Percentiles rank a stretch among this genome's conserved stretches.
Evolutionary conservation across 371 early-diverging fungal genomes (phyloP).

Genomic region (Blakeslea trispora): DNA sequence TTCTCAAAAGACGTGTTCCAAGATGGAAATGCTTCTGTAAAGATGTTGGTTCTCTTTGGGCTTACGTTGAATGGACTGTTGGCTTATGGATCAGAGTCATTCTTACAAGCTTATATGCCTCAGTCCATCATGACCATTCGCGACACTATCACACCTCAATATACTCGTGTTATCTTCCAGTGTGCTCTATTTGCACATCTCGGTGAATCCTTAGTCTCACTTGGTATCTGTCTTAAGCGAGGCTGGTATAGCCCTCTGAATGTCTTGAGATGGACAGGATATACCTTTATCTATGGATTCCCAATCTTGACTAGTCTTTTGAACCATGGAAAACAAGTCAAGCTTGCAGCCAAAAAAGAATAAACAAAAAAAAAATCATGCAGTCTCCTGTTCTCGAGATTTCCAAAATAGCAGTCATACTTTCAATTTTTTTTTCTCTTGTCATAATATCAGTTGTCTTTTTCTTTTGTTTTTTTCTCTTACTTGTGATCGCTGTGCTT

Average conservation of each 20-base stretch:
- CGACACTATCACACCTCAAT: conserved; percentile 8
- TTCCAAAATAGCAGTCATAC: no score
- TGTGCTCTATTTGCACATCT: conserved; percentile 20
- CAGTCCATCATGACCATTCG: conserved; percentile 18
- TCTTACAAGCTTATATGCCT: conserved; percentile 13
- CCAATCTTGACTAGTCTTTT: conserved; percentile 25
- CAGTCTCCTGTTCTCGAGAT: no score
- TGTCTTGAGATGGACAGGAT: conserved; percentile 35
- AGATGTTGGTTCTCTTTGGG: no score
- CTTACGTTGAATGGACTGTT: no score
- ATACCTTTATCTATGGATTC: conserved; percentile 37
- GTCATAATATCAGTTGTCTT: no score
- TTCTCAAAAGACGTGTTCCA: background rate
- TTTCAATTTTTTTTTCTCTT: no score
- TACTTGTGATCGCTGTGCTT: no score
- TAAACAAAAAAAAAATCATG: background rate
- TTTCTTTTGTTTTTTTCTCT: no score
- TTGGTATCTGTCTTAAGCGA: conserved; percentile 33
- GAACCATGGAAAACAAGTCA: conserved; percentile 33
- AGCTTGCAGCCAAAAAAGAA: conserved; percentile 6
- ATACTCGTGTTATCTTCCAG: conserved; percentile 5
- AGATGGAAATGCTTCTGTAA: no score
- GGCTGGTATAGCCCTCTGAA: conserved; percentile 46
- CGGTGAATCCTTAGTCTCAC: conserved; percentile 24
- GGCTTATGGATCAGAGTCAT: no score